phyloP scores from a whole-genome alignment of 345 rosid genomes.

The Boechera stricta region DNA sequence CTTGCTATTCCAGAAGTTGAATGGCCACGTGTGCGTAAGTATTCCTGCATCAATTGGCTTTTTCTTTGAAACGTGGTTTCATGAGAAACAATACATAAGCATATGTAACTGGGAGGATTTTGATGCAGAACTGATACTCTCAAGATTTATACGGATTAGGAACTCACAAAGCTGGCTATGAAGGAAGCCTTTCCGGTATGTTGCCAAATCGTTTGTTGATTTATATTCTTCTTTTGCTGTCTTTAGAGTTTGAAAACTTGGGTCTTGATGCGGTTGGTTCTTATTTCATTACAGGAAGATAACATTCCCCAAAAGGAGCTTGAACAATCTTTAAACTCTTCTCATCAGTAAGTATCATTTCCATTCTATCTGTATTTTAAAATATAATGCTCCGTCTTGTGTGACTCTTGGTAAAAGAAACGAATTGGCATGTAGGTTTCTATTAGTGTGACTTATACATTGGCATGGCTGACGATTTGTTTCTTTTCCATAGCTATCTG shows the following conservation, averaged over 20 bases:
- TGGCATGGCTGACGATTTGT: slow-evolving; percentile 5
- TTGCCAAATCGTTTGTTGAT: too few relatives aligned
- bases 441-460: slow-evolving; percentile 1
- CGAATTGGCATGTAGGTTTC: slow-evolving; percentile 3
- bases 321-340: slow-evolving; percentile 2
- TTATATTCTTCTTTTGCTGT: too few relatives aligned
- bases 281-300: slow-evolving; percentile 25
- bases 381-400: background rate
- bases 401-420: slow-evolving; percentile 13
- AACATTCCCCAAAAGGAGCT: slow-evolving; percentile 16
- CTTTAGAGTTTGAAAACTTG: too few relatives aligned
- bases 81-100: too few relatives aligned
- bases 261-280: slow-evolving; percentile 14
- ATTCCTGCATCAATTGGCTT: too few relatives aligned
- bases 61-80: too few relatives aligned
- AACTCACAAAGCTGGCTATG: too few relatives aligned
- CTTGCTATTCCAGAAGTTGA: slow-evolving; percentile 83
- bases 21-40: slow-evolving; percentile 69
- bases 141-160: too few relatives aligned
- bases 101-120: too few relatives aligned
- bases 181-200: too few relatives aligned
- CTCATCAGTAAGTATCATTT: slow-evolving; percentile 32
- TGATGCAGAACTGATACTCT: too few relatives aligned
- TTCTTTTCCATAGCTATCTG: background rate
- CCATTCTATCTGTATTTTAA: background rate